A percentile compares a stretch with the other conserved stretches of the same genome.
phyloP scores from a whole-genome alignment of 78 protist species.

The Speleostelium caveatum region DNA sequence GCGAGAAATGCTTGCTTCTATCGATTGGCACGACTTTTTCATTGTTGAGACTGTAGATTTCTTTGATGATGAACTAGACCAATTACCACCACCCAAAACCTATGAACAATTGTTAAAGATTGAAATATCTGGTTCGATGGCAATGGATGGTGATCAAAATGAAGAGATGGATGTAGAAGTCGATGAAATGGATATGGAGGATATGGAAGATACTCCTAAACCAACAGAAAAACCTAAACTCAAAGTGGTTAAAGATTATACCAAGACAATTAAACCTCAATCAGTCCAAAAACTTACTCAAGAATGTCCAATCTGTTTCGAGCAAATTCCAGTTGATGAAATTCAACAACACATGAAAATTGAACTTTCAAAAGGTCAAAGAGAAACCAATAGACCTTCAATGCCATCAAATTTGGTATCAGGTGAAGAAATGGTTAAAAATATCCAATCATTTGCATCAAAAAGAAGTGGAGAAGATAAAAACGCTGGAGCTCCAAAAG shows the following conservation, averaged over 20 bases:
- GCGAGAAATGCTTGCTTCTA: slow-evolving; percentile 35
- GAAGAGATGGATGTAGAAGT: slow-evolving; percentile 15
- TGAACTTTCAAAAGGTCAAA: slow-evolving; percentile 82
- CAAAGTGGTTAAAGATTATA: slow-evolving; percentile 60
- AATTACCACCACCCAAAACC: slow-evolving; percentile 70
- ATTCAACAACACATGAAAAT: slow-evolving; percentile 91
- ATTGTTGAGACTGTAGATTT: slow-evolving; percentile 93
- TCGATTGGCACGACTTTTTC: slow-evolving; percentile 95
- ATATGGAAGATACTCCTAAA: background rate
- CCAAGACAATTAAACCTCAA: background rate
- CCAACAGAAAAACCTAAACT: slow-evolving; percentile 21
- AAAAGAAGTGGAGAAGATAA: slow-evolving; percentile 27
- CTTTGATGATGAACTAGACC: slow-evolving; percentile 50
- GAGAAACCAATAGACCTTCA: background rate
- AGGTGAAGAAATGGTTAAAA: slow-evolving; percentile 70
- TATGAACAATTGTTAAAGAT: slow-evolving; percentile 38
- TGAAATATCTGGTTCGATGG: background rate
- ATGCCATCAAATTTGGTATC: background rate
- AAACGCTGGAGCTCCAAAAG: slow-evolving; percentile 25
- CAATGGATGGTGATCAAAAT: background rate
- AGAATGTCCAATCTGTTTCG: slow-evolving; percentile 76
- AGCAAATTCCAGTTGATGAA: slow-evolving; percentile 82
- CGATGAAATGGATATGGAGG: slow-evolving; percentile 76
- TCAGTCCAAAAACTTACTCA: slow-evolving; percentile 26
- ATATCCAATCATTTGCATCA: slow-evolving; percentile 68